Base-by-base conservation (phyloP, 2,329 filamentous ascomycete genomes). In the Metarhizium brunneum region DNA sequence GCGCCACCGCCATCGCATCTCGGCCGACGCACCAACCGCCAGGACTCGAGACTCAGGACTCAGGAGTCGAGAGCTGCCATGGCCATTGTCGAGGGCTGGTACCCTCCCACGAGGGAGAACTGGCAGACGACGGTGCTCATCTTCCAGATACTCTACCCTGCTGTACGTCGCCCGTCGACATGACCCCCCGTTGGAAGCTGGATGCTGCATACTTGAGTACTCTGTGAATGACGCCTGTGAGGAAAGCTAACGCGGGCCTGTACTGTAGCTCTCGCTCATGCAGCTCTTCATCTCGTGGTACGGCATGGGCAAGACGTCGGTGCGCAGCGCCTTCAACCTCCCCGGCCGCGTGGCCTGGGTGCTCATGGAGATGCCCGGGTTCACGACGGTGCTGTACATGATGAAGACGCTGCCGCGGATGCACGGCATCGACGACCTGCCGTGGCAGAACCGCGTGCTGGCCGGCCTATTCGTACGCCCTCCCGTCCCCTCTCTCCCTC, bases 231-330 rank as follows among this genome's bases (percentile, higher is more conserved):
- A 25, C 25, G 25, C 25, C 25, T 4, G 25, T 25, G 25, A 25
- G 4, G 25, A 25, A 16, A 14, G 20, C 25, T 40, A n/a, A 29
- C 56, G 30, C 25, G 7, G 25, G 42, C 58, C 2, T 3, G 42
- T 25, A 4, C 51, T 43, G 7, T 58, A 95, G 90, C 66, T 90
- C 60, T 85, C 85, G 0, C 80, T 83, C 1, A 53, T 82, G 25
- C 91, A 96, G 82, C 95, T 87, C 86, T 57, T 85, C 55, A 73
- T 79, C n/a, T 80, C 83, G 55, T 96, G 83, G 80, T 94, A 96
- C 69, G 89, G 89, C 52, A 90, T 92, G 76, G 94, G 94, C 69
- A 97, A 97, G 73, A 96, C 92, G 2, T 95, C 90, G 3, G 79
- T 84, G 18, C 66, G 78, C 3, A 91, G 87, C 63, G 74, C 74